A percentile compares a stretch with the other conserved stretches of the same genome.
Evolutionary conservation across 2,329 filamentous ascomycete genomes (phyloP).

Genomic region (Colletotrichum salicis): DNA sequence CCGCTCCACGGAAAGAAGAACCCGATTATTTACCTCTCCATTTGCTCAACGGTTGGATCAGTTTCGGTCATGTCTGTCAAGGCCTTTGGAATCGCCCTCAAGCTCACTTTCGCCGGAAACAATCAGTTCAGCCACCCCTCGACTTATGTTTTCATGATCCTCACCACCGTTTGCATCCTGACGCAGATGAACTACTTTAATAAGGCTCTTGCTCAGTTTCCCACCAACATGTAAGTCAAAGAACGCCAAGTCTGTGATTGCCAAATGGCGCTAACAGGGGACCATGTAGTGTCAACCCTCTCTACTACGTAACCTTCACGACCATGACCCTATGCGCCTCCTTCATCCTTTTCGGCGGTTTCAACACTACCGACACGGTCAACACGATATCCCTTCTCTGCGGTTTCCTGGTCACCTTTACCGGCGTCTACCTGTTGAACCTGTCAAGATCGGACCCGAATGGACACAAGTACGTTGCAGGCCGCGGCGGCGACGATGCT

Average conservation of each 20-base stretch:
- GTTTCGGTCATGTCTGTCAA: conserved; percentile 99
- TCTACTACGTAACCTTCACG: conserved; percentile 98
- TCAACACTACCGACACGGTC: conserved; percentile 92
- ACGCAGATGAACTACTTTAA: conserved; percentile 99
- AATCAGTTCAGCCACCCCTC: conserved; percentile 96
- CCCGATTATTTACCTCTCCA: conserved; percentile 94
- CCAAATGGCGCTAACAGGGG: conserved; percentile 12
- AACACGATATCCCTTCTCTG: conserved; percentile 93
- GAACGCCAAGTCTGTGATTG: neutral
- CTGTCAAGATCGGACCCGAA: conserved; percentile 93
- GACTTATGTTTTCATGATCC: conserved; percentile 96
- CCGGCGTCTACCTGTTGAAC: conserved; percentile 94
- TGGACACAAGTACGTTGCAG: conserved; percentile 73
- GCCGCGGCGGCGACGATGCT: conserved; percentile 74
- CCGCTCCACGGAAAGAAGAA: conserved; percentile 94
- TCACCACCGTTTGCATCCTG: conserved; percentile 91
- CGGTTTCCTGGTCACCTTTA: conserved; percentile 94
- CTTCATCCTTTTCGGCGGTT: conserved; percentile 94
- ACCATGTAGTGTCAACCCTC: conserved; percentile 80
- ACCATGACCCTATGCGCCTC: conserved; percentile 93
- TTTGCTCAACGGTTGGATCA: conserved; percentile 96
- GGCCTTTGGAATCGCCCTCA: conserved; percentile 96
- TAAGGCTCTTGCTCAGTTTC: conserved; percentile 96
- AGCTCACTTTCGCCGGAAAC: conserved; percentile 90
- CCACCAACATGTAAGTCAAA: conserved; percentile 87